A percentile compares a stretch with the other conserved stretches of the same genome.
Evolutionary conservation across 306 rosid species (phyloP).

Genomic region (Ormosia emarginata): DNA sequence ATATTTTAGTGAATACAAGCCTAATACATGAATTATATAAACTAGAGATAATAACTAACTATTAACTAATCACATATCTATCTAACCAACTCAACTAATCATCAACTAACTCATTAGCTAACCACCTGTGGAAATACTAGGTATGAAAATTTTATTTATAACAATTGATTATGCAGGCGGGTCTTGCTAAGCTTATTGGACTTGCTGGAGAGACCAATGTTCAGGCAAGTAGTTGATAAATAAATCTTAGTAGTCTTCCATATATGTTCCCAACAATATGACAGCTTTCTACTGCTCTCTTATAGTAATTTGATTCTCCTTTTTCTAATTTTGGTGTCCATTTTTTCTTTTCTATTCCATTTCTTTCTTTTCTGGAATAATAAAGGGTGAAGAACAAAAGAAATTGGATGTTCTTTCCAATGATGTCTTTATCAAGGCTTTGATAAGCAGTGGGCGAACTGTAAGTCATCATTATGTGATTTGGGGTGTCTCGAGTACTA

Average conservation of each 20-base stretch:
- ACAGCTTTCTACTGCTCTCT: too few species aligned
- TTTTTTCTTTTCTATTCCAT: too few species aligned
- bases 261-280: too few species aligned
- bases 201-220: conserved; percentile 98
- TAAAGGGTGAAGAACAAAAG: conserved; percentile 97
- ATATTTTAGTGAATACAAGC: too few species aligned
- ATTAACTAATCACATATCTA: too few species aligned
- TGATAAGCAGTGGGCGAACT: conserved; percentile 90
- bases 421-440: conserved; percentile 90
- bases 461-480: conserved; percentile 40
- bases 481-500: not conserved
- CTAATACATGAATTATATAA: too few species aligned
- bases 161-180: conserved; percentile 55
- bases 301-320: too few species aligned
- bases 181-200: conserved; percentile 95
- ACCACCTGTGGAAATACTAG: too few species aligned
- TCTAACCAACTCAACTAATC: too few species aligned
- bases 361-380: not conserved
- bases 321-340: not conserved
- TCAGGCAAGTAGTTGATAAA: conserved; percentile 58
- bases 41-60: too few species aligned
- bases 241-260: not conserved
- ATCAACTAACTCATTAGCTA: too few species aligned
- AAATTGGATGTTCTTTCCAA: conserved; percentile 95
- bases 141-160: too few species aligned